Base-by-base conservation (phyloP, 1,284 basidiomycete genomes). In the Ustilago bromivora region DNA sequence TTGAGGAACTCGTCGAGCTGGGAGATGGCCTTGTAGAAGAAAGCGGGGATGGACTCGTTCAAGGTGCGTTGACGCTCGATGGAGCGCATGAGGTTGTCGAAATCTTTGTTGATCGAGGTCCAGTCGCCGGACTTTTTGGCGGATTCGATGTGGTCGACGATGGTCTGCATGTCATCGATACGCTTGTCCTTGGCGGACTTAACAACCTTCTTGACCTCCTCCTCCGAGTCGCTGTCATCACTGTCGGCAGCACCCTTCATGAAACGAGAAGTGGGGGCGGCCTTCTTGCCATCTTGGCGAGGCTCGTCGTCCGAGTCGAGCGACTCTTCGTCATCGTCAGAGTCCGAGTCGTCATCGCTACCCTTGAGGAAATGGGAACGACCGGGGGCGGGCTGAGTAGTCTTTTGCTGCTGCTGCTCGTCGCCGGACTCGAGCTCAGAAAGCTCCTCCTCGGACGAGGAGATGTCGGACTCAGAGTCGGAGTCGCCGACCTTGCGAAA, bases 81-180 rank as follows among this genome's bases (percentile, higher is more conserved):
- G 88, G 98, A 92, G 59, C 96, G 93, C 61, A 91, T 88, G 63
- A 99, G 90, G 87, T 96, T 97, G 88, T 99, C 97, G 87, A 96
- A 98, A 88, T 99, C 97, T 96, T 87, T 56, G 51, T 54, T 58
- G 82, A 96, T 97, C 40, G 92, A 92, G 28, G 92, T 92, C 97
- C 97, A 99, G 88, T 99, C 95, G 57, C 87, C 86, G 82, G 96
- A 96, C 89, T 95, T 96, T 80, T 95, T 89, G 32, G 93, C 95
- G 87, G 99, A 99, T 66, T 97, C 94, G 88, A 99, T 96, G 57
- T 89, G 89, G 88, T 93, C 94, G 61, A 94, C 93, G 12, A 92
- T 92, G 78, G 82, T 91, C 87, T 94, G 93, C 90, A 96, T 94
- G 88, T 95, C 93, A 70, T 93, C 94, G 80, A 93, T 86, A 57